Conservation (phyloP, 345 rosid species). For the Eucalyptus tenuipes region DNA sequence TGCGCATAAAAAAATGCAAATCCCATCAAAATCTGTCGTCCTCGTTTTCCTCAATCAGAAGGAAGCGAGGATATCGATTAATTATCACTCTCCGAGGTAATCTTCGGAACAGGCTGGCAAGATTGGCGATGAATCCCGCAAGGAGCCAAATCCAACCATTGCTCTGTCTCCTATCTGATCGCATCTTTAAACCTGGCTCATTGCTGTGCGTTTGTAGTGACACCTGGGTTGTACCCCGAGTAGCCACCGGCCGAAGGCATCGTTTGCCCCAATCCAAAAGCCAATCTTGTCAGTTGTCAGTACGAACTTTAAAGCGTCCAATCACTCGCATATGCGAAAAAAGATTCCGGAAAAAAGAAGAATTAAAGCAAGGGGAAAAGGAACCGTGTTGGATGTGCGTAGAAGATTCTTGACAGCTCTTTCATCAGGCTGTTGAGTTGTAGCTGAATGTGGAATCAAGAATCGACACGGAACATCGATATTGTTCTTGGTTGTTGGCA, state of each 20-base stretch:
- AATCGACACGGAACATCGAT: neutral
- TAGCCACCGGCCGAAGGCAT: neutral
- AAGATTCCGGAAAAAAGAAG: neutral
- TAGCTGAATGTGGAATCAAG: neutral
- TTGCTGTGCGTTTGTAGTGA: neutral
- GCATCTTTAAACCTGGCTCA: neutral
- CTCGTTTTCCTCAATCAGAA: neutral
- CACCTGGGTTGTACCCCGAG: neutral
- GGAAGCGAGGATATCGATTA: neutral
- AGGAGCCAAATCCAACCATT: neutral
- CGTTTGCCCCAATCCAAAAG: neutral
- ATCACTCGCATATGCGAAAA: neutral
- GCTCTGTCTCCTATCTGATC: neutral
- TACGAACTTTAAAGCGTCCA: neutral
- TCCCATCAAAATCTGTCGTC: neutral
- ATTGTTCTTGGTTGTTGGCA: neutral
- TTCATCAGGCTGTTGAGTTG: neutral
- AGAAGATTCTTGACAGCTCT: neutral
- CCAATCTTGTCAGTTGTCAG: neutral
- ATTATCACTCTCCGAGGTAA: neutral
- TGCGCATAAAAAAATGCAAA: neutral
- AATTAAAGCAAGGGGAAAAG: neutral
- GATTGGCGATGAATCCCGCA: neutral
- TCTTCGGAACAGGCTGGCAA: neutral
- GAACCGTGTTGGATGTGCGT: neutral